A percentile compares a stretch with the other conserved stretches of the same genome.
Evolutionary conservation across 371 early-diverging fungal genomes (phyloP).

Genomic region (Mortierella sp.): DNA sequence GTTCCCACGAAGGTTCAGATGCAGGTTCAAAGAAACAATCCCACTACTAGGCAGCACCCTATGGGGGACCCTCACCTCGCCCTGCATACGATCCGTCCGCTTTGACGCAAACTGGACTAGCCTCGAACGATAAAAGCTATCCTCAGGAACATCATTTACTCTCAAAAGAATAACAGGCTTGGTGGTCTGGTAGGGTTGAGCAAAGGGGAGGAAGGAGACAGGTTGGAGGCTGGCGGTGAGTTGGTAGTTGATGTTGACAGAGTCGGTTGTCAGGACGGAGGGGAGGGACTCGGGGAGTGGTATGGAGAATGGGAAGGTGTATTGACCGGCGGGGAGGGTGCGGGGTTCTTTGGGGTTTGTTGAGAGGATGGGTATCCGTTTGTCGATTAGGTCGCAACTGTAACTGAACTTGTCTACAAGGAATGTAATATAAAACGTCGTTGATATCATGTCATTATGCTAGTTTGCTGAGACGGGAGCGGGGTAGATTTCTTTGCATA

Average conservation of each 20-base stretch:
- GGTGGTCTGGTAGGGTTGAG: conserved; percentile 18
- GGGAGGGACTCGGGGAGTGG: conserved; percentile 1
- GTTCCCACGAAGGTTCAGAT: conserved; percentile 15
- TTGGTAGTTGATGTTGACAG: conserved; percentile 33
- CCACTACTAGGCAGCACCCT: conserved; percentile 14
- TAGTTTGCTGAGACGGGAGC: neutral
- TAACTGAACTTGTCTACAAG: conserved; percentile 13
- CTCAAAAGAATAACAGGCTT: conserved; percentile 15
- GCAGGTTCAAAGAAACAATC: conserved; percentile 11
- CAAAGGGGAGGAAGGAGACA: conserved; percentile 24
- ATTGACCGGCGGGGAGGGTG: conserved; percentile 1
- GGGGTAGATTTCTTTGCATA: neutral
- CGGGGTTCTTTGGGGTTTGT: conserved; percentile 15
- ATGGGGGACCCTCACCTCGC: neutral
- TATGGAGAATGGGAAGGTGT: conserved; percentile 18
- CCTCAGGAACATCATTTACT: neutral
- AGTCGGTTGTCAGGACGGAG: conserved; percentile 6
- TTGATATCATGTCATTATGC: neutral
- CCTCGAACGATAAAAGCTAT: neutral
- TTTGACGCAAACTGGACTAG: conserved; percentile 8
- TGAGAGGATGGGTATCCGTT: neutral
- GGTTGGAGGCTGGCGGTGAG: conserved; percentile 14
- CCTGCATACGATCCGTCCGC: conserved; percentile 4
- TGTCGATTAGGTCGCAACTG: conserved; percentile 8
- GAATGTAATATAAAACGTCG: neutral